These are phyloP conservation scores for Colletotrichum navitas DNA, from an alignment of 2,329 filamentous ascomycete species.

Conservation along the genomic window DNA sequence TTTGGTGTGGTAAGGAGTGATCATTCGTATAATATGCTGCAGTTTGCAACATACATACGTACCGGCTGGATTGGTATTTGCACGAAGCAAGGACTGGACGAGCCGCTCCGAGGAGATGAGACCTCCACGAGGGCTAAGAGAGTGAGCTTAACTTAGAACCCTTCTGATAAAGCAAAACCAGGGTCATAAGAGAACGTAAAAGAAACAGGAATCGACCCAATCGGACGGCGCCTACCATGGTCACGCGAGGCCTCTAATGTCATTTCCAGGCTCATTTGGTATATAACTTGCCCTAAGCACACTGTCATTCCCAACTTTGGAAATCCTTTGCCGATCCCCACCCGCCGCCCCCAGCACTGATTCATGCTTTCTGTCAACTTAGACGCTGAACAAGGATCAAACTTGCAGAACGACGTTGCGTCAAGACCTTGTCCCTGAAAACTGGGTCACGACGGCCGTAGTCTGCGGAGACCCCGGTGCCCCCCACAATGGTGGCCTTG, in stretches of 20 bases:
- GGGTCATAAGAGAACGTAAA: too few species aligned
- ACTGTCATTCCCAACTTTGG: background rate
- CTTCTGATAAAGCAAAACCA: background rate
- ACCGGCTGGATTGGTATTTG: background rate
- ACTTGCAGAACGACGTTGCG: background rate
- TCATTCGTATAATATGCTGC: background rate
- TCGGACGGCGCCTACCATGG: too few species aligned
- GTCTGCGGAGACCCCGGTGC: slow-evolving; percentile 11
- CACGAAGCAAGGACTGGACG: background rate
- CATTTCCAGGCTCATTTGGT: background rate
- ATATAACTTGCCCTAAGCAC: background rate
- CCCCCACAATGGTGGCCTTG: too few species aligned
- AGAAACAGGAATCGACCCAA: background rate
- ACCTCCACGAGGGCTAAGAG: background rate
- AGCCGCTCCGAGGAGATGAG: background rate
- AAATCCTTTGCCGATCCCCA: background rate
- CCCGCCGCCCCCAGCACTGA: background rate
- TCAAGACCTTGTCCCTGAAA: slow-evolving; percentile 8
- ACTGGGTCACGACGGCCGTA: background rate
- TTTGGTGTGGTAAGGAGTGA: background rate
- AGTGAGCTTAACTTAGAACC: background rate
- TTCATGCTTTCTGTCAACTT: background rate
- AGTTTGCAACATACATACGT: background rate
- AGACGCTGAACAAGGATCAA: background rate
- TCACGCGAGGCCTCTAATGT: background rate